These are phyloP conservation scores for Geoglossum glabrum DNA, from an alignment of 495 filamentous ascomycete species.

Conservation along the genomic window DNA sequence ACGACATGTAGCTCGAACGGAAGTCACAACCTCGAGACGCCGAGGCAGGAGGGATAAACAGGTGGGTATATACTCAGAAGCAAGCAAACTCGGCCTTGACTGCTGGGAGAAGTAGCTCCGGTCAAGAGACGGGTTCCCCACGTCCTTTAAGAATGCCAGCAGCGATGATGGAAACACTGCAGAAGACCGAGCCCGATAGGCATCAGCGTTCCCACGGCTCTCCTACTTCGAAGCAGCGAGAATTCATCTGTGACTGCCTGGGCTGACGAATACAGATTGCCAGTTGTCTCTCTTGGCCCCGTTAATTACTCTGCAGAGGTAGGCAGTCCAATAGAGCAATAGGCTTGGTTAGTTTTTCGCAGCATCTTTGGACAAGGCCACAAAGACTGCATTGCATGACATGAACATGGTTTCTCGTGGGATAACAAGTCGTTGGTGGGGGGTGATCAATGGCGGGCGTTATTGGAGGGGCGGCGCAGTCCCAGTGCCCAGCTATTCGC, in stretches of 20 bases:
- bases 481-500: neutral
- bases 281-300: slow-evolving; percentile 1
- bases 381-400: slow-evolving; percentile 1
- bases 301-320: neutral
- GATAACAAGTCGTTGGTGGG: slow-evolving; percentile 1
- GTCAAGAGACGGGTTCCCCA: neutral
- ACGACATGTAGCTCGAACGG: neutral
- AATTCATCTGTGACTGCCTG: slow-evolving; percentile 1
- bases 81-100: neutral
- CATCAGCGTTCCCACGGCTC: neutral
- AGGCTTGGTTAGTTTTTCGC: neutral
- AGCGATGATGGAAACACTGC: neutral
- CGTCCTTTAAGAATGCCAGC: neutral
- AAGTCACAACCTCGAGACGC: neutral
- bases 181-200: neutral
- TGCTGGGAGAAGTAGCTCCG: neutral
- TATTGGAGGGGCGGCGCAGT: neutral
- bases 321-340: neutral
- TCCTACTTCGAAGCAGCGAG: neutral
- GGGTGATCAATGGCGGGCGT: neutral
- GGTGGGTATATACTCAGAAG: neutral
- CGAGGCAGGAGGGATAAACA: neutral
- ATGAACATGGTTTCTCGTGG: slow-evolving; percentile 1
- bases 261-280: neutral
- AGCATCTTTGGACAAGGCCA: neutral